Evolutionary conservation across 257 asterid species (phyloP).

Genomic region (Plantago major): DNA sequence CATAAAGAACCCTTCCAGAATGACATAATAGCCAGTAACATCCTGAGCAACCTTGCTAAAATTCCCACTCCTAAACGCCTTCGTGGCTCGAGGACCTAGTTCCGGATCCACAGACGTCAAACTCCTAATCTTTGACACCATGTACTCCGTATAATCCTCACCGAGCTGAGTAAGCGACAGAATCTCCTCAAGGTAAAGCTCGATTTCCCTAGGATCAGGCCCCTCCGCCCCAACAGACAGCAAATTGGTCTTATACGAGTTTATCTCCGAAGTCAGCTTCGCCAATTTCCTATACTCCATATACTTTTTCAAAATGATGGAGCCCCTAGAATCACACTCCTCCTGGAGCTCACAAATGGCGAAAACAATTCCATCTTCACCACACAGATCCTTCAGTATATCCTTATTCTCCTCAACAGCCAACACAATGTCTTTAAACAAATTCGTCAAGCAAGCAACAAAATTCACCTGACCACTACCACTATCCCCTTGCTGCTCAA

Average conservation of each 20-base stretch:
- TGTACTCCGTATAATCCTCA: constrained; percentile 86
- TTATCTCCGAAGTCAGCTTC: constrained; percentile 73
- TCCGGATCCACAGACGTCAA: constrained; percentile 83
- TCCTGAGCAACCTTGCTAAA: constrained; percentile 84
- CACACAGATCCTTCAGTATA: constrained; percentile 70
- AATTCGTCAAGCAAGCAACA: constrained; percentile 69
- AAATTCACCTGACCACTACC: constrained; percentile 42
- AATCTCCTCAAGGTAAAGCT: constrained; percentile 85
- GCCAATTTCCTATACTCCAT: constrained; percentile 73
- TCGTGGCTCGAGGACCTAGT: constrained; percentile 77
- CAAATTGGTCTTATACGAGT: constrained; percentile 74
- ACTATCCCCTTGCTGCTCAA: constrained; percentile 25
- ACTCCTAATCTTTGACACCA: constrained; percentile 77
- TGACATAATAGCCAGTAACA: constrained; percentile 79
- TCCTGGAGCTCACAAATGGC: constrained; percentile 93
- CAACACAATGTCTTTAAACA: constrained; percentile 83
- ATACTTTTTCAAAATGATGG: constrained; percentile 66
- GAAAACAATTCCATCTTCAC: constrained; percentile 93
- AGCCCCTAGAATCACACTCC: constrained; percentile 89
- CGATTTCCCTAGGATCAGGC: constrained; percentile 90
- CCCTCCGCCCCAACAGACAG: constrained; percentile 64
- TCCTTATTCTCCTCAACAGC: constrained; percentile 86
- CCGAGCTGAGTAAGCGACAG: constrained; percentile 75
- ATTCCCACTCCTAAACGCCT: constrained; percentile 89
- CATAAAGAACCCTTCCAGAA: constrained; percentile 94